Conservation (phyloP, 176 grass and related monocot genomes). For the Saccharum spontaneum region DNA sequence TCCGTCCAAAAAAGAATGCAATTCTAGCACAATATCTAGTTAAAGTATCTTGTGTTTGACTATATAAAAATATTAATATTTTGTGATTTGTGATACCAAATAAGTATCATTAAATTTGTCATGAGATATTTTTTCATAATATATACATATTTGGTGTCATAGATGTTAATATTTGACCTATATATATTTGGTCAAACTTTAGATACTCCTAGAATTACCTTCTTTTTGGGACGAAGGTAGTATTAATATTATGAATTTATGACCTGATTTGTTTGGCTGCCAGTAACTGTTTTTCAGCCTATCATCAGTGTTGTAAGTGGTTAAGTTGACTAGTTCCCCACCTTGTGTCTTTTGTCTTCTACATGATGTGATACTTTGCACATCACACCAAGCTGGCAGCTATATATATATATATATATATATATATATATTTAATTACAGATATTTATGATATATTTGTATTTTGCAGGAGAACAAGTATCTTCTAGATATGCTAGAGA, state of each 20-base stretch:
- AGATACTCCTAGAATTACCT: not conserved
- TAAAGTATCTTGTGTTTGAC: not conserved
- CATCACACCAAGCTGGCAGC: not conserved
- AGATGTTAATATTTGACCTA: not conserved
- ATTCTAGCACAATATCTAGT: not conserved
- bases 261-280: not conserved
- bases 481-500: constrained; percentile 75
- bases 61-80: not conserved
- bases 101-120: not conserved
- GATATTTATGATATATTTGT: constrained; percentile 18
- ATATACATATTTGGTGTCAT: not conserved
- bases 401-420: not conserved
- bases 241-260: not conserved
- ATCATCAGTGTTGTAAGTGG: not conserved
- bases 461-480: constrained; percentile 63
- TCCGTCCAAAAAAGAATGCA: not conserved
- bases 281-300: not conserved
- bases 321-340: constrained; percentile 6
- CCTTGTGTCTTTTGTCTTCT: too few species aligned
- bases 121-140: not conserved
- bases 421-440: not conserved
- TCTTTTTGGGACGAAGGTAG: not conserved
- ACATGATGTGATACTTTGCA: not conserved
- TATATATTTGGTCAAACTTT: not conserved
- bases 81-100: not conserved